phyloP scores from a whole-genome alignment of 2,329 filamentous ascomycete genomes.

The Pseudocercospora pini-densiflorae region DNA sequence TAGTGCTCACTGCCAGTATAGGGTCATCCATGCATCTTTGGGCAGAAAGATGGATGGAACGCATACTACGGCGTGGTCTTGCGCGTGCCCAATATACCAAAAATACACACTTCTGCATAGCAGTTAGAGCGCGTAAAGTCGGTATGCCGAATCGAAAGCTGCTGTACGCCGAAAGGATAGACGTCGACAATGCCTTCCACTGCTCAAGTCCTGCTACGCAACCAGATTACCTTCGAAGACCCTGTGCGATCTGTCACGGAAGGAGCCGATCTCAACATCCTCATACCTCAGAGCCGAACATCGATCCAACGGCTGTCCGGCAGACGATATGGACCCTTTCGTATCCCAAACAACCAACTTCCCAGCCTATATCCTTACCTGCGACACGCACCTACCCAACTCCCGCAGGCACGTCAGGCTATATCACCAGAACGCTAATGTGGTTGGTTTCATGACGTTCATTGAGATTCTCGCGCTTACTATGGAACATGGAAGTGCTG shows the following conservation, averaged over 20 bases:
- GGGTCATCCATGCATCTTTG: neutral
- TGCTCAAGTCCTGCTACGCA: neutral
- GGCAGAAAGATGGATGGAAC: neutral
- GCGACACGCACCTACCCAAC: neutral
- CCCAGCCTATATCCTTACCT: neutral
- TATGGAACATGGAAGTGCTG: neutral
- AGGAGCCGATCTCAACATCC: neutral
- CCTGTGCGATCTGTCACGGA: neutral
- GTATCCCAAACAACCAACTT: neutral
- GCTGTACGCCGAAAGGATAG: neutral
- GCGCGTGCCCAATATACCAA: neutral
- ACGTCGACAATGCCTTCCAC: neutral
- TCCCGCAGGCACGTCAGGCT: neutral
- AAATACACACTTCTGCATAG: neutral
- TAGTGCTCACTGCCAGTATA: neutral
- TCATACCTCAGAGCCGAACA: neutral
- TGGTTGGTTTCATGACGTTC: neutral
- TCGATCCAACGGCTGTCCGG: slow-evolving; percentile 2
- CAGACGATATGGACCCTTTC: neutral
- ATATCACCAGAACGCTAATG: neutral
- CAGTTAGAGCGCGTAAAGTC: neutral
- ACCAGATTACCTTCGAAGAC: neutral
- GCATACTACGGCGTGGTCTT: neutral
- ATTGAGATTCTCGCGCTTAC: neutral
- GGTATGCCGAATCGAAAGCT: neutral